Conservation (phyloP, 768 basidiomycete genomes). For the Cantharellus cinnabarinus region DNA sequence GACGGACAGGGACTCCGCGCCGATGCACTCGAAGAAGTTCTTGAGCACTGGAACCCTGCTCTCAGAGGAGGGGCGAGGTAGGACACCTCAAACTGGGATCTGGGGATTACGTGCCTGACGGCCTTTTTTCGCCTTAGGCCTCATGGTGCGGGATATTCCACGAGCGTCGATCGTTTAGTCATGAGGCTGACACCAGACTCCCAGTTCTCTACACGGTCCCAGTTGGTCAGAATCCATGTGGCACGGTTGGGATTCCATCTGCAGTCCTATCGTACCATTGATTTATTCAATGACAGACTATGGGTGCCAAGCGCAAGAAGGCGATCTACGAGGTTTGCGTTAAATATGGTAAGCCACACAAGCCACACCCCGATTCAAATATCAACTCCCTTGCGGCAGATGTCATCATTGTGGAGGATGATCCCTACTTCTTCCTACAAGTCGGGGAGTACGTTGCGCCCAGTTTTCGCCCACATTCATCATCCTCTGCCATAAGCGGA, state of each 20-base stretch:
- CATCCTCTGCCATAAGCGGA: conserved; percentile 11
- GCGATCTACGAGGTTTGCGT: conserved; percentile 67
- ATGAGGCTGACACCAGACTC: not conserved
- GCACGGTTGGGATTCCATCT: conserved; percentile 23
- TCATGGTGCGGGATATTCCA: not conserved
- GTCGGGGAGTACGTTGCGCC: conserved; percentile 30
- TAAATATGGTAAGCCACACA: conserved; percentile 35
- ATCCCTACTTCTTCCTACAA: conserved; percentile 66
- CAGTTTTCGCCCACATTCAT: conserved; percentile 17
- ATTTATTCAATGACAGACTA: conserved; percentile 20
- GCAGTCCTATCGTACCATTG: conserved; percentile 11
- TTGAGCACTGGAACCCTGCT: conserved; percentile 45
- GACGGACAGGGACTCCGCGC: conserved; percentile 55
- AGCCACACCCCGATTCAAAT: not conserved
- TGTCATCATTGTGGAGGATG: conserved; percentile 64
- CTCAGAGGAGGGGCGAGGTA: conserved; percentile 37
- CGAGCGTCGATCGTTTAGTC: not conserved
- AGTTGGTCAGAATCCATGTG: conserved; percentile 72
- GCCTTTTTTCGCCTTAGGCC: not conserved
- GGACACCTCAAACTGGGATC: not conserved
- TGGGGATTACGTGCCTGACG: not conserved
- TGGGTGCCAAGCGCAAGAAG: conserved; percentile 43
- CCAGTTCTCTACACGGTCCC: conserved; percentile 57
- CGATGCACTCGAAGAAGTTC: conserved; percentile 33
- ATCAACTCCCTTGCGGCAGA: conserved; percentile 20